A percentile compares a stretch with the other conserved stretches of the same genome.
Evolutionary conservation across 2,329 filamentous ascomycete genomes (phyloP).

Genomic region (Aspergillus caelatus): DNA sequence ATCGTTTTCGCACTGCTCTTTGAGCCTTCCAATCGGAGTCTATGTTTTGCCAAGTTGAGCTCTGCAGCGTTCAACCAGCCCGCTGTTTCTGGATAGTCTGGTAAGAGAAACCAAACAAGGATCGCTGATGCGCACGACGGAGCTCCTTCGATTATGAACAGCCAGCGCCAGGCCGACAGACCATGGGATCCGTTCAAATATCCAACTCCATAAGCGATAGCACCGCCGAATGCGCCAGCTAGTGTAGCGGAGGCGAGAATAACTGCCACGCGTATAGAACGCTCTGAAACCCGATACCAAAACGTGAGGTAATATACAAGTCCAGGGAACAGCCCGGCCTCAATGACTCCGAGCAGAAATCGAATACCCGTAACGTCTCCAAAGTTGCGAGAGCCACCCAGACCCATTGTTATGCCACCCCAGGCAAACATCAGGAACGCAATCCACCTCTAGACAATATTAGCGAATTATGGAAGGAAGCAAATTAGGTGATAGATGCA

Average conservation of each 20-base stretch:
- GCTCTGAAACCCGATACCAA: constrained; percentile 6
- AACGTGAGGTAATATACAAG: constrained; percentile 8
- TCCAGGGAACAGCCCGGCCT: constrained; percentile 7
- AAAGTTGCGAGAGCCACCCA: neutral
- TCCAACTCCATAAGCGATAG: neutral
- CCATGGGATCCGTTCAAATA: neutral
- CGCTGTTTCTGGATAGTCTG: constrained; percentile 1
- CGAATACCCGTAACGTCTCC: neutral
- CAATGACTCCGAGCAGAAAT: constrained; percentile 5
- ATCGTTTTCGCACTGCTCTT: neutral
- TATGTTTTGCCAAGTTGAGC: neutral
- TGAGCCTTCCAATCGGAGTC: neutral
- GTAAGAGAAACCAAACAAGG: neutral
- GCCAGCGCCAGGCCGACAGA: neutral
- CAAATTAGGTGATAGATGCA: neutral
- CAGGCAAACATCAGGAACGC: constrained; percentile 1
- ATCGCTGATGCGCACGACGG: neutral
- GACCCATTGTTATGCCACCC: neutral
- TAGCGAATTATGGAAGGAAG: neutral
- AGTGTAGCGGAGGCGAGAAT: constrained; percentile 5
- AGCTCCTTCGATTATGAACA: constrained; percentile 4
- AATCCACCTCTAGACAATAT: neutral
- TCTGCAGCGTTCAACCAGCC: neutral
- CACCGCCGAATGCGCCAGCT: constrained; percentile 2
- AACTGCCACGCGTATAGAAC: constrained; percentile 7